Evolutionary conservation across 2,329 filamentous ascomycete genomes (phyloP).

Genomic region (Xylaria polymorpha): DNA sequence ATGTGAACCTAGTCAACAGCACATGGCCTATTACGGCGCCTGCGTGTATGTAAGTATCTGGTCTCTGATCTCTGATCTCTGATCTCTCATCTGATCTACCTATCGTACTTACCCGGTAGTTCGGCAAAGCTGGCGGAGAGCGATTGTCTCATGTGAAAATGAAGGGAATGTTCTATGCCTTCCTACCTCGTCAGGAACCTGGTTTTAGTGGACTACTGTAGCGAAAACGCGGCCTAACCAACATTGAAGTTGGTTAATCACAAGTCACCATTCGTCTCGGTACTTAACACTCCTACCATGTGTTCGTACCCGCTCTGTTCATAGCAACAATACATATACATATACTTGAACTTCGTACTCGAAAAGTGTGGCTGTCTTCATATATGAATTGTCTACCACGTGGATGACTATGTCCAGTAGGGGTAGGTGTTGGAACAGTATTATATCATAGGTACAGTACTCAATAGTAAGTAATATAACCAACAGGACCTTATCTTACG

Average conservation of each 20-base stretch:
- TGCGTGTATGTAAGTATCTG: background rate
- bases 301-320: too few relatives aligned
- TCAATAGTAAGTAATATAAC: slow-evolving; percentile 5
- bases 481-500: background rate
- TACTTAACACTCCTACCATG: background rate
- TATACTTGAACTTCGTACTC: too few relatives aligned
- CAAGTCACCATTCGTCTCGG: background rate
- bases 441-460: background rate
- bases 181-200: too few relatives aligned
- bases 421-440: background rate
- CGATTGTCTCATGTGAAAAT: background rate
- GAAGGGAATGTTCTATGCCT: background rate
- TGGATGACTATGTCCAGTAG: too few relatives aligned
- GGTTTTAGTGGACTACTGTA: background rate
- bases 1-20: background rate
- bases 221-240: background rate
- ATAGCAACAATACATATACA: too few relatives aligned
- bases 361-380: too few relatives aligned
- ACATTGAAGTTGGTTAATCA: background rate
- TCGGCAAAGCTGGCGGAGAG: background rate
- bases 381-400: too few relatives aligned
- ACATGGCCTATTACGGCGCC: background rate
- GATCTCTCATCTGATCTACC: background rate
- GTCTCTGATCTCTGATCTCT: background rate
- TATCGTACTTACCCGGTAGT: background rate